phyloP scores from a whole-genome alignment of 2,329 filamentous ascomycete genomes.

The Pseudogymnoascus destructans region DNA sequence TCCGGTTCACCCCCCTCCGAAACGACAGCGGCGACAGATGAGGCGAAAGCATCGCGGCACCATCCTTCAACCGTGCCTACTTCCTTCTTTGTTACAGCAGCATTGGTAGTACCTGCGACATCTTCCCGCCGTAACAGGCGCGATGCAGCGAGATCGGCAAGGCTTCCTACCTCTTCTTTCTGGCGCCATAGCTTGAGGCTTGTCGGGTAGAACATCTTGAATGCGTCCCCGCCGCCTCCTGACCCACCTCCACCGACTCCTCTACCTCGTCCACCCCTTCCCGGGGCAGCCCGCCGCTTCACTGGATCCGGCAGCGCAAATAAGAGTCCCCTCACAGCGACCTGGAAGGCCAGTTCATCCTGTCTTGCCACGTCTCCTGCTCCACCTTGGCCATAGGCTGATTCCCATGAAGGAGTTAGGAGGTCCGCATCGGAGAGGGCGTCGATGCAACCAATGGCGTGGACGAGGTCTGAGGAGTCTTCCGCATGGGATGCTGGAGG shows the following conservation, averaged over 20 bases:
- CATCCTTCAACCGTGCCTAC: conserved; percentile 24
- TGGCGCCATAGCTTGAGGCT: conserved; percentile 73
- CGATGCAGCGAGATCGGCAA: conserved; percentile 57
- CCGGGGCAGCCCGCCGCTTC: conserved; percentile 42
- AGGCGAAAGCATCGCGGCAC: conserved; percentile 14
- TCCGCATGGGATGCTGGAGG: conserved; percentile 31
- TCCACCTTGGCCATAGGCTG: conserved; percentile 47
- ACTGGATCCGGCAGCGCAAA: conserved; percentile 81
- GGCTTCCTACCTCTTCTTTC: conserved; percentile 66
- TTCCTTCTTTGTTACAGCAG: conserved; percentile 36
- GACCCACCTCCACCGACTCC: conserved; percentile 18
- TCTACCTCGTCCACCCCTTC: conserved; percentile 27
- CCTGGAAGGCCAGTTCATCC: conserved; percentile 88
- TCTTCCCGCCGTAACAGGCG: conserved; percentile 42
- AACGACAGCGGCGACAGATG: conserved; percentile 1
- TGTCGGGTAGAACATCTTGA: conserved; percentile 86
- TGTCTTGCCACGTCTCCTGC: conserved; percentile 69
- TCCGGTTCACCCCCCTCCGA: conserved; percentile 18
- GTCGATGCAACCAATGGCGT: conserved; percentile 74
- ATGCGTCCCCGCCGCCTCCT: conserved; percentile 44
- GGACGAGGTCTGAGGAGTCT: conserved; percentile 54
- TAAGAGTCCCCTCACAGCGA: conserved; percentile 73
- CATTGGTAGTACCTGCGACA: conserved; percentile 26
- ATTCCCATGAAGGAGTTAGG: conserved; percentile 58
- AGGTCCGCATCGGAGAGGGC: conserved; percentile 79